Conservation (phyloP, 768 basidiomycete species). For the Cytidiella melzeri region DNA sequence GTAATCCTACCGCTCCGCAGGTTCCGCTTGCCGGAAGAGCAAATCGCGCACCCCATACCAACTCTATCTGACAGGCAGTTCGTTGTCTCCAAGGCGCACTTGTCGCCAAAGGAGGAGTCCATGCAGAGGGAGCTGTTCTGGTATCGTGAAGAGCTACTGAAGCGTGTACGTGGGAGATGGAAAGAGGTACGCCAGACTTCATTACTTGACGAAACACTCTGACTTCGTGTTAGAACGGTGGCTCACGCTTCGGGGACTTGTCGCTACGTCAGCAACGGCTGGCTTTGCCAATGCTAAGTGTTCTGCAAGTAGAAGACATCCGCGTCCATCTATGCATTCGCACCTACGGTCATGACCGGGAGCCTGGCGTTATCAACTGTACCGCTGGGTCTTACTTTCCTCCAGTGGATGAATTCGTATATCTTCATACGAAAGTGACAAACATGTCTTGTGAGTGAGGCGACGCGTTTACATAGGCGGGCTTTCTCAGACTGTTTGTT, state of each 20-base stretch:
- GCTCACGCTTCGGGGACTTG: slow-evolving; percentile 68
- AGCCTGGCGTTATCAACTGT: slow-evolving; percentile 2
- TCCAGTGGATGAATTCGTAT: slow-evolving; percentile 55
- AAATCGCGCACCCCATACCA: slow-evolving; percentile 68
- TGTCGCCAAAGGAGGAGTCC: slow-evolving; percentile 53
- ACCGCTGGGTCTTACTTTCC: slow-evolving; percentile 43
- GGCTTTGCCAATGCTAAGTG: slow-evolving; percentile 73
- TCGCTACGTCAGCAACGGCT: slow-evolving; percentile 75
- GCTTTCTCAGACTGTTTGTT: not conserved
- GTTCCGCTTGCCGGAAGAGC: slow-evolving; percentile 51
- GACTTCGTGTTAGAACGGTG: slow-evolving; percentile 54
- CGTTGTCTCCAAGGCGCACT: slow-evolving; percentile 69
- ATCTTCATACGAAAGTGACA: slow-evolving; percentile 47
- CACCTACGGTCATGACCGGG: slow-evolving; percentile 19
- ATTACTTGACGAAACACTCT: not conserved
- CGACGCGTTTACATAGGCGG: not conserved
- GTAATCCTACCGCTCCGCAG: slow-evolving; percentile 70
- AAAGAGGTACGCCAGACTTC: slow-evolving; percentile 58
- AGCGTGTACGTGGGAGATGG: slow-evolving; percentile 67
- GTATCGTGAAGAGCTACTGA: slow-evolving; percentile 88
- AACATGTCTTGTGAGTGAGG: slow-evolving; percentile 63
- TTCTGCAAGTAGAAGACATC: slow-evolving; percentile 62
- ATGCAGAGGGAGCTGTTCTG: slow-evolving; percentile 84
- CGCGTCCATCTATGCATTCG: slow-evolving; percentile 50
- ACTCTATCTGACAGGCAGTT: slow-evolving; percentile 87